These are phyloP conservation scores for Globisporangium spinosum DNA, from an alignment of 352 stramenopile species.

Conservation along the genomic window DNA sequence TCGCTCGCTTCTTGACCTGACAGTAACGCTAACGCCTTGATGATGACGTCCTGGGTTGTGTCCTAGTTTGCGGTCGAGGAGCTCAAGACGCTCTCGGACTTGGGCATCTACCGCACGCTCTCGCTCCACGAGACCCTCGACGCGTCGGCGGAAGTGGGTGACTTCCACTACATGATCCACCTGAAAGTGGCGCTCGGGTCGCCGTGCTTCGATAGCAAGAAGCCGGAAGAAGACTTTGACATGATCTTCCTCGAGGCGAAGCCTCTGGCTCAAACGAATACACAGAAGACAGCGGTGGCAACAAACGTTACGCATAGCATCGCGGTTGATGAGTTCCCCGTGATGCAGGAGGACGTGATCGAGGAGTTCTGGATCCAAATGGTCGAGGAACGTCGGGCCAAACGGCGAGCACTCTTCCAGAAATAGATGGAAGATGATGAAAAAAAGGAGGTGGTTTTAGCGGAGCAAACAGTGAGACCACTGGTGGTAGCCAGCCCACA, in stretches of 20 bases:
- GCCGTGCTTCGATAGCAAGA: constrained; percentile 65
- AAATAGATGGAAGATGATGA: constrained; percentile 31
- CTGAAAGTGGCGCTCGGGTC: constrained; percentile 58
- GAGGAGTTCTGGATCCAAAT: constrained; percentile 76
- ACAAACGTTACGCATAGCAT: constrained; percentile 50
- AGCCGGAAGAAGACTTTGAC: constrained; percentile 54
- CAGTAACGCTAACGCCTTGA: background rate
- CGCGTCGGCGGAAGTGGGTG: constrained; percentile 57
- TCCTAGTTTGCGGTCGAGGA: constrained; percentile 59
- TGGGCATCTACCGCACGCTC: constrained; percentile 66
- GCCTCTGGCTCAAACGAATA: constrained; percentile 9
- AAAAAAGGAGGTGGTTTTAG: background rate
- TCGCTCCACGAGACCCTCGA: constrained; percentile 44
- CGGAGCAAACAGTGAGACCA: background rate
- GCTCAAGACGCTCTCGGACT: constrained; percentile 59
- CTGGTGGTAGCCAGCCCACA: background rate
- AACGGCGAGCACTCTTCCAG: constrained; percentile 43
- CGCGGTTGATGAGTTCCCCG: constrained; percentile 80
- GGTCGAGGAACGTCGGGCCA: constrained; percentile 43
- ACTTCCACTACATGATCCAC: constrained; percentile 82
- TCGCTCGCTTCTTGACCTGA: background rate
- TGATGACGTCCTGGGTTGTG: background rate
- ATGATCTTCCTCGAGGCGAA: constrained; percentile 79
- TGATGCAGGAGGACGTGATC: constrained; percentile 80
- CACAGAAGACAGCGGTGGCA: background rate